These are phyloP conservation scores for Dichotomocladium elegans DNA, from an alignment of 371 early-diverging fungal species.

Conservation along the genomic window DNA sequence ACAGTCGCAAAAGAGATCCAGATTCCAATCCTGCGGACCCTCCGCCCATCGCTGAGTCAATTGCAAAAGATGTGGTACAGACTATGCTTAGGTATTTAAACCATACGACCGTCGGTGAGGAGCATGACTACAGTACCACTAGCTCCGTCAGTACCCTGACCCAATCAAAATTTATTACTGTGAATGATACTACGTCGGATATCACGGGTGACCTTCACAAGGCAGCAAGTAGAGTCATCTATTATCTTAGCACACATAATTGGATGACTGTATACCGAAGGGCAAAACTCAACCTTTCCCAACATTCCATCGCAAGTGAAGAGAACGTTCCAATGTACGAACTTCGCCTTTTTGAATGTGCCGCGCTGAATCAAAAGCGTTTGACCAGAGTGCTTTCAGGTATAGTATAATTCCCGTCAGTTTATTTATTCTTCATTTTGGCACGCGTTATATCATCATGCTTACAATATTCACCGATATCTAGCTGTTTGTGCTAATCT, in stretches of 20 bases:
- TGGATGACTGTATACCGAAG: conserved; percentile 73
- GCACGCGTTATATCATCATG: conserved; percentile 64
- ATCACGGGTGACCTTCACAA: conserved; percentile 62
- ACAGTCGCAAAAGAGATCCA: too few relatives aligned
- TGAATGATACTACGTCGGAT: conserved; percentile 33
- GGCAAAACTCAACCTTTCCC: conserved; percentile 56
- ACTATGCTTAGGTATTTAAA: conserved; percentile 66
- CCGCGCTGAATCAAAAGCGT: conserved; percentile 67
- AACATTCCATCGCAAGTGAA: conserved; percentile 56
- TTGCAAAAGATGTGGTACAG: conserved; percentile 64
- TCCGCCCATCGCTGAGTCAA: conserved; percentile 69
- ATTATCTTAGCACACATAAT: conserved; percentile 78
- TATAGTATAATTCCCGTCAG: conserved; percentile 14
- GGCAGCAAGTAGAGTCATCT: conserved; percentile 71
- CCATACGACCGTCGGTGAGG: conserved; percentile 42
- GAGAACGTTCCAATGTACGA: conserved; percentile 75
- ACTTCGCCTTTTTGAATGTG: conserved; percentile 73
- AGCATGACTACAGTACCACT: conserved; percentile 28
- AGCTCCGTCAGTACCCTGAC: conserved; percentile 49
- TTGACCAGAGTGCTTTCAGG: conserved; percentile 66
- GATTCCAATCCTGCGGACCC: conserved; percentile 56
- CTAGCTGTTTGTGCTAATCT: too few relatives aligned
- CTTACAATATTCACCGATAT: too few relatives aligned
- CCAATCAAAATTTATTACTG: conserved; percentile 40
- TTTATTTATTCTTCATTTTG: conserved; percentile 1